phyloP scores from a whole-genome alignment of 495 filamentous ascomycete species.

The Tuber indicum region DNA sequence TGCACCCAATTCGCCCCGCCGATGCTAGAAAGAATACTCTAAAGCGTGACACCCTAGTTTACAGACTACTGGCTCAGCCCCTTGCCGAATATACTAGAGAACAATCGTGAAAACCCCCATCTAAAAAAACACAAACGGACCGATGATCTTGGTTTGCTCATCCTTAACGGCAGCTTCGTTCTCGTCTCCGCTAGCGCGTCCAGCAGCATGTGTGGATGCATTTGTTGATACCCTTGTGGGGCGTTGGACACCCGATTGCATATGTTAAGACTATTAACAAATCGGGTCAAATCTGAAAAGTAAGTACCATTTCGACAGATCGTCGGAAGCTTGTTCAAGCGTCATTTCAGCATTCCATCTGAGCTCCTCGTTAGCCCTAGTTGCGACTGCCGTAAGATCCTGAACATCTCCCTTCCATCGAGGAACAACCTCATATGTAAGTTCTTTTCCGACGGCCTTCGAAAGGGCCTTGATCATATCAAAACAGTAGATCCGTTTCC shows the following conservation, averaged over 20 bases:
- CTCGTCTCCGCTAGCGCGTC: no score
- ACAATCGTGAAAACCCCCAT: background rate
- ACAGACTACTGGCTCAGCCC: background rate
- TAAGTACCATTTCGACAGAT: slow-evolving; percentile 92
- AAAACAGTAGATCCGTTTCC: slow-evolving; percentile 91
- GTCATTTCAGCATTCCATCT: slow-evolving; percentile 86
- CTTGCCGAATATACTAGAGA: background rate
- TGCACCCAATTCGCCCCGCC: background rate
- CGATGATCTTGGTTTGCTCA: background rate
- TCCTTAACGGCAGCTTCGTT: background rate
- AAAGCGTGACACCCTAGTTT: slow-evolving; percentile 1
- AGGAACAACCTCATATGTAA: slow-evolving; percentile 79
- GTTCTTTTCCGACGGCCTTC: slow-evolving; percentile 70
- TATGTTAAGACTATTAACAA: background rate
- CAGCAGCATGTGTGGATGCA: slow-evolving; percentile 76
- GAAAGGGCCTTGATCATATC: slow-evolving; percentile 97
- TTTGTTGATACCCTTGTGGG: slow-evolving; percentile 85
- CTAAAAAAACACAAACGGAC: background rate
- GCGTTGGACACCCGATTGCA: slow-evolving; percentile 64
- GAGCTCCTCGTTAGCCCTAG: slow-evolving; percentile 76
- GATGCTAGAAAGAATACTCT: background rate
- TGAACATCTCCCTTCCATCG: slow-evolving; percentile 85
- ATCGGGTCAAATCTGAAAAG: slow-evolving; percentile 39
- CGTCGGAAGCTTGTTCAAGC: slow-evolving; percentile 85
- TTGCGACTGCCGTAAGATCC: slow-evolving; percentile 88